phyloP scores from a whole-genome alignment of 805 yeast genomes.

The Ogataea pini region DNA sequence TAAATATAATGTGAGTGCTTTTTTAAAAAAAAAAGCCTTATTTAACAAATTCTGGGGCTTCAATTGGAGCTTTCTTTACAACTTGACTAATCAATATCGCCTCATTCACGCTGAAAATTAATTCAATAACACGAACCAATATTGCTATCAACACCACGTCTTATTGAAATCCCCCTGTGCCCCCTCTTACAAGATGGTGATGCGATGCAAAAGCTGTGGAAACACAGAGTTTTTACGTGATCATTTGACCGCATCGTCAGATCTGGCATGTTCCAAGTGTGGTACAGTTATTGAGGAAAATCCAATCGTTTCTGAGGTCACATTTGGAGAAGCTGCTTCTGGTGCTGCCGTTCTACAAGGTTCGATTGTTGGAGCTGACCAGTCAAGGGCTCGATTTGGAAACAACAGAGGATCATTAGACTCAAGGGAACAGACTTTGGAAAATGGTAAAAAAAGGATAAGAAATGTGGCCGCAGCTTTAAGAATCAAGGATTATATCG shows the following conservation, averaged over 20 bases:
- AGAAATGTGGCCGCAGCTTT: constrained; percentile 78
- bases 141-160: no score
- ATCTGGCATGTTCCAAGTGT: constrained; percentile 77
- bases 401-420: constrained; percentile 75
- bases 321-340: constrained; percentile 85
- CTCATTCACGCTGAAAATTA: no score
- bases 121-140: no score
- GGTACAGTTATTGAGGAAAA: constrained; percentile 89
- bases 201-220: constrained; percentile 46
- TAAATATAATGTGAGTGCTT: background rate
- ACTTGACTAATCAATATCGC: no score
- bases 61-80: no score
- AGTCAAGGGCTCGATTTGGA: constrained; percentile 69
- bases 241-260: constrained; percentile 63
- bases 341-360: constrained; percentile 98
- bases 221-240: constrained; percentile 54
- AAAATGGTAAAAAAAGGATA: constrained; percentile 79
- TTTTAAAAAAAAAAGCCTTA: no score
- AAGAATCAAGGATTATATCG: constrained; percentile 77
- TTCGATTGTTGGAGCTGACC: constrained; percentile 87
- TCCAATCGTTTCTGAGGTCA: constrained; percentile 93
- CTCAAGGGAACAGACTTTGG: constrained; percentile 84
- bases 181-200: constrained; percentile 17
- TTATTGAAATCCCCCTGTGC: no score
- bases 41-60: no score